Evolutionary conservation across 108 stramenopile species (phyloP).

Genomic region (Craspedostauros australis): DNA sequence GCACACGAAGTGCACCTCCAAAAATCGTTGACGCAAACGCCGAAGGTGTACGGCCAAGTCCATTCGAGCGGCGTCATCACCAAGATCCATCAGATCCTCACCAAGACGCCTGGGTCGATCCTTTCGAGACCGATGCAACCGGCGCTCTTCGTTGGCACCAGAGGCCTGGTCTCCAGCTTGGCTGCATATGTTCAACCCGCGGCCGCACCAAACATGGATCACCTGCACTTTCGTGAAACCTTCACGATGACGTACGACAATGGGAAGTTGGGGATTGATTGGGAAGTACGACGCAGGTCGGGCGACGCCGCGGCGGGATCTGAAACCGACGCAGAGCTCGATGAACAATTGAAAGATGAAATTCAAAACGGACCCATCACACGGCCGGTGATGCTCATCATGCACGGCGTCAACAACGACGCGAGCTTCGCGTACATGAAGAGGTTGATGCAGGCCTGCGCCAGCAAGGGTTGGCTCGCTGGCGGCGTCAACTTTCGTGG

Average conservation of each 20-base stretch:
- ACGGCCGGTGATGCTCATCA: conserved; percentile 61
- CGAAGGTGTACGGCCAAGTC: conserved; percentile 58
- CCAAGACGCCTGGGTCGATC: conserved; percentile 31
- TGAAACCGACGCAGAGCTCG: neutral
- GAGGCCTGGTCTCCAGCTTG: conserved; percentile 51
- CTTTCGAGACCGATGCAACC: conserved; percentile 58
- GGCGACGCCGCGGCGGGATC: neutral
- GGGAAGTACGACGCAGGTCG: conserved; percentile 52
- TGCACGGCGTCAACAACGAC: conserved; percentile 87
- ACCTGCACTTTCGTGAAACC: conserved; percentile 54
- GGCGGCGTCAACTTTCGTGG: conserved; percentile 78
- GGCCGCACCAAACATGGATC: conserved; percentile 4
- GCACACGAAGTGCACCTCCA: conserved; percentile 58
- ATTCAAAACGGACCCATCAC: conserved; percentile 37
- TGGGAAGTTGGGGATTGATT: conserved; percentile 67
- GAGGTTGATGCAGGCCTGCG: conserved; percentile 64
- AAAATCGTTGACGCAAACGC: conserved; percentile 44
- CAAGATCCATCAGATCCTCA: conserved; percentile 21
- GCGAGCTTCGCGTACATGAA: conserved; percentile 81
- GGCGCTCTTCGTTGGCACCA: conserved; percentile 69
- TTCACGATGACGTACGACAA: conserved; percentile 63
- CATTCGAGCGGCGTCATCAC: conserved; percentile 11
- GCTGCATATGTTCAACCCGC: conserved; percentile 63
- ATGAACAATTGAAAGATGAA: conserved; percentile 12
- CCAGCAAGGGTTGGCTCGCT: conserved; percentile 75